Base-by-base conservation (phyloP, 257 asterid genomes). In the Paulownia fortunei region DNA sequence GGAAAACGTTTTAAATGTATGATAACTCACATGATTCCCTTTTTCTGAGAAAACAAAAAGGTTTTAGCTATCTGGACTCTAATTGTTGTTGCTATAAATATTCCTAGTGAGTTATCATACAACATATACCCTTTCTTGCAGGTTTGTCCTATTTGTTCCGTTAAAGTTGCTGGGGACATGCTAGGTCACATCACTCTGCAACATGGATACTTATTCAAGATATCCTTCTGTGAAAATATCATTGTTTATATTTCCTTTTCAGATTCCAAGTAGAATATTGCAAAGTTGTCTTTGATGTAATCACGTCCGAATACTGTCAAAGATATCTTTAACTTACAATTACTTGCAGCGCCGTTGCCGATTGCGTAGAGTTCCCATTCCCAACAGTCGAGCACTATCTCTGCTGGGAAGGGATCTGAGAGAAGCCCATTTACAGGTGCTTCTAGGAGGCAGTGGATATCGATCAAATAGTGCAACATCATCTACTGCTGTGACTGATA, bases 401-500 rank as follows among this genome's bases (percentile, higher is more conserved):
- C 86, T 88, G 7, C 73, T 91, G 74, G 97, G 97, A 62, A 89
- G 90, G 83, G 97, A 94, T 83, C 90, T 94, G 37, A 87, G 97
- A 55, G 97, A 94, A 74, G 96, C 97, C 82, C 96, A 92, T 81
- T 75, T 91, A 66, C 97, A 89, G 82, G 89, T 88, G 77, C 97
- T 94, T 87, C 82, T 92, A 24, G 96, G 97, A 36, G 92, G 96
- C 75, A 79, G 80, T 70, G 86, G 88, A 36, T 86, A 73, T 70
- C 87, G 92, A 76, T 82, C 97, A 19, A 89, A 60, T 68, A 82
- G 67, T 84, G 80, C 88, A 44, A 72, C 87, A 19, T 78, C 92
- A 36, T 82, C 95, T 44, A 69, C 70, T 71, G 80, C 83, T 72
- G 79, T 73, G 11, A 68, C 81, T 12, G 97, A 92, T 81, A 90